Evolutionary conservation across 306 rosid species (phyloP).

Genomic region (Dalbergia cochinchinensis): DNA sequence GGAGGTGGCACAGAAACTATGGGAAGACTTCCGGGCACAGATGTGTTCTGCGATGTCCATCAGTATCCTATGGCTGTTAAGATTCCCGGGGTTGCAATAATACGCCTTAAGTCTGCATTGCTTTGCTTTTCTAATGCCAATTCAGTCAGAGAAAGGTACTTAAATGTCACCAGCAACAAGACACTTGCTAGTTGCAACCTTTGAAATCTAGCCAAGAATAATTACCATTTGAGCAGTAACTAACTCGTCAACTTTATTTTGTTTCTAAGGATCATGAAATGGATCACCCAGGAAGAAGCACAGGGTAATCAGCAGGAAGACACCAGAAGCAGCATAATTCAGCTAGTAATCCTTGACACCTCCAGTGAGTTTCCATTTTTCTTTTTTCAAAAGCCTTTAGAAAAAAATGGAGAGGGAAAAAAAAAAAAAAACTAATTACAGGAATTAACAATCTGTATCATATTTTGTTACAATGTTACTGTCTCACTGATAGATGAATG

Average conservation of each 20-base stretch:
- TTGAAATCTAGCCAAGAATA: neutral
- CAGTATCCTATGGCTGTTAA: constrained; percentile 75
- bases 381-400: neutral
- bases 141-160: constrained; percentile 63
- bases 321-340: constrained; percentile 35
- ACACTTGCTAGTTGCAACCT: neutral
- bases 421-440: neutral
- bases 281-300: constrained; percentile 48
- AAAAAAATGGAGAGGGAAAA: neutral
- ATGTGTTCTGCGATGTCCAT: constrained; percentile 55
- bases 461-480: neutral
- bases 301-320: constrained; percentile 42
- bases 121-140: constrained; percentile 80
- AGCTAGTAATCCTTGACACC: constrained; percentile 59
- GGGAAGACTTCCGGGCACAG: constrained; percentile 68
- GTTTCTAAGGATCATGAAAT: constrained; percentile 55
- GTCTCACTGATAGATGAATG: neutral
- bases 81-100: constrained; percentile 58
- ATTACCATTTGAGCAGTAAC: neutral
- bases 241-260: constrained; percentile 4
- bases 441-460: neutral
- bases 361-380: constrained; percentile 58
- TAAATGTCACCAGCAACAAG: neutral
- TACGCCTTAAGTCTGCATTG: constrained; percentile 65
- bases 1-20: constrained; percentile 64